Conservation (phyloP, 2,329 filamentous ascomycete species). For the Paraconiothyrium brasiliense region DNA sequence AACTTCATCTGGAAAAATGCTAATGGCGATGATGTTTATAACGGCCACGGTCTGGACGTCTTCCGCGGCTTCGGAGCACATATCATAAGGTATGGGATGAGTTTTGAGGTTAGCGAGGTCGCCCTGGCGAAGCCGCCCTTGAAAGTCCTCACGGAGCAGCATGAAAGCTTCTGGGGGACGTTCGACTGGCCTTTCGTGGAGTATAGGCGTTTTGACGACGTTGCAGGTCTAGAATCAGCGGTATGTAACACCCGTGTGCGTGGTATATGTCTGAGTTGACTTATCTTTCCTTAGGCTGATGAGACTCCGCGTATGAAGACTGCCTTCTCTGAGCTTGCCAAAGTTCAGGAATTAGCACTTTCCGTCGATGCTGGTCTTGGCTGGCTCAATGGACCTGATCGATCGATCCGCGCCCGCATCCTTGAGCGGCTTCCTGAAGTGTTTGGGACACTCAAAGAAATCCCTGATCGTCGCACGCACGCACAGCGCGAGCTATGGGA, state of each 20-base stretch:
- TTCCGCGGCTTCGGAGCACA: conserved; percentile 69
- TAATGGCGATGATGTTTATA: conserved; percentile 55
- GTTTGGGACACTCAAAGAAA: conserved; percentile 55
- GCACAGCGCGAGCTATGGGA: conserved; percentile 51
- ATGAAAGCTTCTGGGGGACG: conserved; percentile 69
- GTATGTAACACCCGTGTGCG: neutral
- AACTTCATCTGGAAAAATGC: conserved; percentile 55
- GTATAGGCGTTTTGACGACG: conserved; percentile 67
- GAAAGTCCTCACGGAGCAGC: conserved; percentile 65
- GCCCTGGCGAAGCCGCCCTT: conserved; percentile 60
- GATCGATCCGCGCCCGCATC: conserved; percentile 59
- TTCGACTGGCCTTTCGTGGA: conserved; percentile 71
- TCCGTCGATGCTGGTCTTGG: conserved; percentile 74
- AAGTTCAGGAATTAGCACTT: conserved; percentile 70
- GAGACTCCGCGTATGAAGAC: conserved; percentile 69
- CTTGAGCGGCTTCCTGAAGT: conserved; percentile 55
- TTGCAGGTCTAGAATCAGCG: conserved; percentile 68
- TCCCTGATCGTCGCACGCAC: conserved; percentile 50
- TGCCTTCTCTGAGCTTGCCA: conserved; percentile 65
- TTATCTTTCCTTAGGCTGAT: conserved; percentile 58
- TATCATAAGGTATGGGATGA: conserved; percentile 72
- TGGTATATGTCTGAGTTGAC: neutral
- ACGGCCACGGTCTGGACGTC: conserved; percentile 69
- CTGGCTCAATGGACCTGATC: conserved; percentile 71
- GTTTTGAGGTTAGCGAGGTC: conserved; percentile 71